A percentile compares a stretch with the other conserved stretches of the same genome.
Conservation (phyloP, 2,329 filamentous ascomycete genomes). For the Calonectria pauciramosa region DNA sequence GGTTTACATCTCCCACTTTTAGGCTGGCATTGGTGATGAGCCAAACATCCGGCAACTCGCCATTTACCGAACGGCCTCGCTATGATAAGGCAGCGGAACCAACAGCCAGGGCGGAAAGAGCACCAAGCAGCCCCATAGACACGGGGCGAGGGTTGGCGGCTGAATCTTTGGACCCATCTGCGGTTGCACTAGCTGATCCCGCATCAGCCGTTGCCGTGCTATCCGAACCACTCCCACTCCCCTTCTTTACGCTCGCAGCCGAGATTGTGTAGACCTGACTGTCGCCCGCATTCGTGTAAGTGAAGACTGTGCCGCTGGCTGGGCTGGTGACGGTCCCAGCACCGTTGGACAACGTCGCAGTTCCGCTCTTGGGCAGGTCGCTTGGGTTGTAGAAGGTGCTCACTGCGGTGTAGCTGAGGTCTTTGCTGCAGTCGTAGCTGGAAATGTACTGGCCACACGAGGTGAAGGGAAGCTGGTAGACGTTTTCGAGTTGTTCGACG, state of each 20-base stretch:
- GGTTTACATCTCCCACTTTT: not conserved
- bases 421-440: constrained; percentile 41
- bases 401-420: constrained; percentile 38
- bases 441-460: constrained; percentile 33
- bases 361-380: constrained; percentile 46
- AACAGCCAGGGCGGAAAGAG: not conserved
- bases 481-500: constrained; percentile 30
- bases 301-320: constrained; percentile 51
- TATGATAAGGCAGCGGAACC: not conserved
- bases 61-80: not conserved
- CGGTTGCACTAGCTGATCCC: not conserved
- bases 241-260: constrained; percentile 41
- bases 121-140: not conserved
- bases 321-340: constrained; percentile 49
- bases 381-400: constrained; percentile 40
- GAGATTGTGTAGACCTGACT: constrained; percentile 51
- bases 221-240: constrained; percentile 15
- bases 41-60: not conserved
- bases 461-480: constrained; percentile 30
- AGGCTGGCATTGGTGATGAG: not conserved
- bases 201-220: constrained; percentile 22
- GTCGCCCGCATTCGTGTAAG: constrained; percentile 49
- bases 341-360: constrained; percentile 47
- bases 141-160: not conserved
- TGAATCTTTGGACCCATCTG: constrained; percentile 17